These are phyloP conservation scores for Stephanodiscus minutulus DNA, from an alignment of 108 stramenopile species.

Conservation along the genomic window DNA sequence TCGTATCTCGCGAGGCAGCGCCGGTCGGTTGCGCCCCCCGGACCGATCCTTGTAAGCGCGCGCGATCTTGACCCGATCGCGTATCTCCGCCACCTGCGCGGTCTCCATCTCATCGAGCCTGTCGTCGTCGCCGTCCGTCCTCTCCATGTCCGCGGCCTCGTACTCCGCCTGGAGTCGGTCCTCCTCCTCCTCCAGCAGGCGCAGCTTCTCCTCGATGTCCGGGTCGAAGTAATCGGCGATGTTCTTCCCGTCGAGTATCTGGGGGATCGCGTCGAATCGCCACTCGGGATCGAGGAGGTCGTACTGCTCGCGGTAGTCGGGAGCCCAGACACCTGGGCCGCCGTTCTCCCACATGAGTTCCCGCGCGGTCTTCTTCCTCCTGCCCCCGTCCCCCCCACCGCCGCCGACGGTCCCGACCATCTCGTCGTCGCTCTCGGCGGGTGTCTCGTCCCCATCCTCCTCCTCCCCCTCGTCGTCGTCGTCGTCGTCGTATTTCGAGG, in stretches of 20 bases:
- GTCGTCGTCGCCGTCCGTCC: constrained; percentile 71
- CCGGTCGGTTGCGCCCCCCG: constrained; percentile 67
- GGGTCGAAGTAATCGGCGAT: constrained; percentile 96
- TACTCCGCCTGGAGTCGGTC: constrained; percentile 78
- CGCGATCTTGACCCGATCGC: constrained; percentile 72
- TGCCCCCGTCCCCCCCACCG: constrained; percentile 39
- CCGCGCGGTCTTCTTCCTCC: constrained; percentile 83
- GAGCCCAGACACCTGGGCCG: constrained; percentile 96
- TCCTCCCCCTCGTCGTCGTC: constrained; percentile 28
- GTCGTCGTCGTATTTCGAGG: constrained; percentile 55
- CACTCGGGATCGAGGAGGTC: constrained; percentile 91
- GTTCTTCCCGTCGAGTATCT: constrained; percentile 99
- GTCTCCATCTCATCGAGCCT: constrained; percentile 84
- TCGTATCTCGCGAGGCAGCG: constrained; percentile 69
- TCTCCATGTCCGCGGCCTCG: constrained; percentile 81
- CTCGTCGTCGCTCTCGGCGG: constrained; percentile 42
- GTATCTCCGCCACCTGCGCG: constrained; percentile 78
- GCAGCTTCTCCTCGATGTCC: constrained; percentile 86
- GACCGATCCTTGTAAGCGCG: constrained; percentile 60
- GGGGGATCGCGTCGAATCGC: constrained; percentile 94
- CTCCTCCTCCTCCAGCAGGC: constrained; percentile 91
- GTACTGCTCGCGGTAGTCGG: constrained; percentile 95
- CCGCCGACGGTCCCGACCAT: constrained; percentile 41
- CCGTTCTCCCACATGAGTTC: constrained; percentile 98
- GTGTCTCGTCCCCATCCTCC: constrained; percentile 52